Percentiles rank a stretch among this genome's conserved stretches.
Evolutionary conservation across 1,284 basidiomycete species (phyloP).

Genomic region (Sanghuangporus baumii): DNA sequence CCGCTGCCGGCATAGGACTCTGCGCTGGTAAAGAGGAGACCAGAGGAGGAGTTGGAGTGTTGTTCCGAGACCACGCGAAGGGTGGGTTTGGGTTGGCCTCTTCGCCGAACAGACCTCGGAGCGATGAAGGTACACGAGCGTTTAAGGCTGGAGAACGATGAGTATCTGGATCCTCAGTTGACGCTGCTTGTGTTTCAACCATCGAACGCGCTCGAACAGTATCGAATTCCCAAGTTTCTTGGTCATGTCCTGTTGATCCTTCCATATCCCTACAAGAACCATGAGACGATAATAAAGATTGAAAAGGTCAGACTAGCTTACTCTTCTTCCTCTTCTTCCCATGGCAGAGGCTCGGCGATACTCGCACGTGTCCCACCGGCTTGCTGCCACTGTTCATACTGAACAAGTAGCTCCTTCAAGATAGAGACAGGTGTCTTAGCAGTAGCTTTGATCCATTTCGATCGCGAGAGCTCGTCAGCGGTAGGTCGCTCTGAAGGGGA

Average conservation of each 20-base stretch:
- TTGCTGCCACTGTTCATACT: conserved; percentile 74
- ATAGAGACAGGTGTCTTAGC: conserved; percentile 65
- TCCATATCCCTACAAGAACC: conserved; percentile 10
- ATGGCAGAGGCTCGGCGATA: conserved; percentile 66
- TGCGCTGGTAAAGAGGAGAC: conserved; percentile 27
- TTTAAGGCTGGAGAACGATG: conserved; percentile 4
- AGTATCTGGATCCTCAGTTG: neutral
- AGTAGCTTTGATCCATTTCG: conserved; percentile 88
- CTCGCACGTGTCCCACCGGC: conserved; percentile 78
- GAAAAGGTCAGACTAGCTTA: conserved; percentile 24
- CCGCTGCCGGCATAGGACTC: neutral
- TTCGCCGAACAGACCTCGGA: conserved; percentile 65
- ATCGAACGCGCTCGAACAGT: conserved; percentile 49
- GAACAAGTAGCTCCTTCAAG: conserved; percentile 81
- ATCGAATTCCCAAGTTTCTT: conserved; percentile 71
- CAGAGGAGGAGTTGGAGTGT: conserved; percentile 24
- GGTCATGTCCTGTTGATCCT: conserved; percentile 33
- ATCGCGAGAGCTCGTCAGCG: conserved; percentile 86
- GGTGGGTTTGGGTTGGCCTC: conserved; percentile 37
- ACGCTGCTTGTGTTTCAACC: neutral
- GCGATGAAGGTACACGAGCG: conserved; percentile 57
- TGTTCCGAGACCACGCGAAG: conserved; percentile 30
- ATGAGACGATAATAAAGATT: neutral
- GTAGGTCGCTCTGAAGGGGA: conserved; percentile 76
- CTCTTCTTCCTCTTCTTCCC: conserved; percentile 64